Percentiles rank a stretch among this genome's conserved stretches.
Evolutionary conservation across 495 filamentous ascomycete species (phyloP).

Genomic region (Hyaloscypha finlandica): DNA sequence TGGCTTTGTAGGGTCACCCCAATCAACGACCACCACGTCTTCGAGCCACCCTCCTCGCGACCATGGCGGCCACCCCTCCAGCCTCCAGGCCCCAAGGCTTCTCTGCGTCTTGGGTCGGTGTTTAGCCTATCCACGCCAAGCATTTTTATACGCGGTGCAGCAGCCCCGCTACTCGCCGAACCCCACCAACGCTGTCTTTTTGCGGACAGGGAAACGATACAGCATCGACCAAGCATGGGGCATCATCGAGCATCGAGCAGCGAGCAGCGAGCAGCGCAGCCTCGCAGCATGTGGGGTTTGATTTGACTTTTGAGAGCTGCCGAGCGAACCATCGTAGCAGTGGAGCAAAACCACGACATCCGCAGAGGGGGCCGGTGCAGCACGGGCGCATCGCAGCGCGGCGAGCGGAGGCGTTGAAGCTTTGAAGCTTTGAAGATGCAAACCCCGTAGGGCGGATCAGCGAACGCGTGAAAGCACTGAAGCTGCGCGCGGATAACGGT

Average conservation of each 20-base stretch:
- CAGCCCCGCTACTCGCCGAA: conserved; percentile 16
- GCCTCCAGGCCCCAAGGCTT: conserved; percentile 4
- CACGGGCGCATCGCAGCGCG: background rate
- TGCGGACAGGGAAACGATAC: background rate
- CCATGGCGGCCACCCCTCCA: background rate
- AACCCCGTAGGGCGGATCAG: conserved; percentile 32
- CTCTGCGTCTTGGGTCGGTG: conserved; percentile 24
- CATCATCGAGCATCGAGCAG: background rate
- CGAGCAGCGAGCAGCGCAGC: conserved; percentile 6
- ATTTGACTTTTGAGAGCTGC: background rate
- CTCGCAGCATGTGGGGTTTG: conserved; percentile 17
- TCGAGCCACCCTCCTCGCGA: conserved; percentile 22
- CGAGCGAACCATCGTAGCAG: conserved; percentile 23
- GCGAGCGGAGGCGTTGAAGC: background rate
- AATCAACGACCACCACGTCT: conserved; percentile 32
- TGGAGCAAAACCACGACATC: conserved; percentile 14
- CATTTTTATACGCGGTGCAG: conserved; percentile 26
- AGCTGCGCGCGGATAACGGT: conserved; percentile 32
- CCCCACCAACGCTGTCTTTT: background rate
- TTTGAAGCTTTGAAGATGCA: conserved; percentile 2
- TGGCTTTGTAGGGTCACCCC: conserved; percentile 22
- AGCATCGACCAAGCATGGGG: background rate
- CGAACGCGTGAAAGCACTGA: conserved; percentile 8
- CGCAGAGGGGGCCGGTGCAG: background rate
- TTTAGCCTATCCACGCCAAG: conserved; percentile 28